A percentile compares a stretch with the other conserved stretches of the same genome.
Evolutionary conservation across 768 basidiomycete species (phyloP).

Genomic region (Leccinum olivaceopallidum): DNA sequence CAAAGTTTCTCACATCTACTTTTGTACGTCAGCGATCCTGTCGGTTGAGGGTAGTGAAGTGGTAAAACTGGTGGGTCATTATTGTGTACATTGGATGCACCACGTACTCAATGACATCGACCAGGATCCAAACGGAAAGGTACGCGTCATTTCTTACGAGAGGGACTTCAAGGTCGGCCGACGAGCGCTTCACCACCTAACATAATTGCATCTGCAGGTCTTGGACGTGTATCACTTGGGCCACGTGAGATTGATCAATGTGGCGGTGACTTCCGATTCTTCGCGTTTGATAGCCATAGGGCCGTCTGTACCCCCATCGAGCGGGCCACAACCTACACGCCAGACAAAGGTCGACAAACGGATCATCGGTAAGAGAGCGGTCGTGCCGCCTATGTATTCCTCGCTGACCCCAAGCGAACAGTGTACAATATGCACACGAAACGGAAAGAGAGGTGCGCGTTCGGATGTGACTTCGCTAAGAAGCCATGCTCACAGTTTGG

Average conservation of each 20-base stretch:
- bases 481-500: neutral
- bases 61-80: slow-evolving; percentile 40
- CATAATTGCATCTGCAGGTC: slow-evolving; percentile 25
- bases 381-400: neutral
- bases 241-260: slow-evolving; percentile 48
- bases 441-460: slow-evolving; percentile 46
- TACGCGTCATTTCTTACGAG: slow-evolving; percentile 8
- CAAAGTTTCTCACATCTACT: neutral
- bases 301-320: slow-evolving; percentile 40
- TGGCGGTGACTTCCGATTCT: slow-evolving; percentile 48
- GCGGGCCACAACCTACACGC: slow-evolving; percentile 45
- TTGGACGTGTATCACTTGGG: slow-evolving; percentile 43
- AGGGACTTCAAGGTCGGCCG: neutral
- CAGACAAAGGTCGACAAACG: slow-evolving; percentile 52
- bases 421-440: slow-evolving; percentile 50
- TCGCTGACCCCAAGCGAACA: slow-evolving; percentile 20
- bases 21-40: slow-evolving; percentile 40
- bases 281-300: slow-evolving; percentile 49
- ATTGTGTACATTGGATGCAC: neutral
- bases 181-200: neutral
- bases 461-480: neutral
- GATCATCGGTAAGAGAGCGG: slow-evolving; percentile 42
- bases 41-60: slow-evolving; percentile 51
- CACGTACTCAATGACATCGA: neutral
- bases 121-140: slow-evolving; percentile 45